phyloP scores from a whole-genome alignment of 2,329 filamentous ascomycete species.

The Aspergillus candidus region DNA sequence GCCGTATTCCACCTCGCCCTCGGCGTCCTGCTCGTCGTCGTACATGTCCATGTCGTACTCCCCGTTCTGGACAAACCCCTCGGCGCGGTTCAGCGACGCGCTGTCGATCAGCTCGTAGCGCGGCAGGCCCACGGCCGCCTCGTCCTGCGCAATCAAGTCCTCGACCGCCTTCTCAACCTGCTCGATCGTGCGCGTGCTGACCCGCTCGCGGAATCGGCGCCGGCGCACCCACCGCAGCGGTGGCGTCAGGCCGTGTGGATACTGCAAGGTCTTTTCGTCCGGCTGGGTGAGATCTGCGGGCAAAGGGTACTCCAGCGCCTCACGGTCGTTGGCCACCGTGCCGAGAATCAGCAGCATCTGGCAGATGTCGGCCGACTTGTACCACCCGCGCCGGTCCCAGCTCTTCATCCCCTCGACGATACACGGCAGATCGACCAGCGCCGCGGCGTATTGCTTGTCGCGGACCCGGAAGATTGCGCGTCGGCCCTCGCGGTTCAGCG shows the following conservation, averaged over 20 bases:
- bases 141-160: conserved; percentile 64
- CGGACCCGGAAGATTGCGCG: conserved; percentile 67
- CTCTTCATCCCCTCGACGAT: conserved; percentile 90
- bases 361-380: conserved; percentile 81
- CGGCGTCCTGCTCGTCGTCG: conserved; percentile 45
- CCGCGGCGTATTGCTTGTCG: conserved; percentile 66
- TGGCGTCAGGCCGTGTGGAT: conserved; percentile 79
- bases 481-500: conserved; percentile 62
- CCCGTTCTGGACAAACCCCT: conserved; percentile 39
- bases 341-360: conserved; percentile 82
- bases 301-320: conserved; percentile 60
- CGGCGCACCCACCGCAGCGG: conserved; percentile 82
- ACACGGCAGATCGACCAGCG: conserved; percentile 76
- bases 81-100: conserved; percentile 41
- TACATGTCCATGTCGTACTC: conserved; percentile 40
- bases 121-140: conserved; percentile 50
- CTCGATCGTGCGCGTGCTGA: conserved; percentile 76
- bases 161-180: conserved; percentile 77
- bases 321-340: conserved; percentile 58
- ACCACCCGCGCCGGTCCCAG: conserved; percentile 81
- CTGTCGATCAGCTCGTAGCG: conserved; percentile 60
- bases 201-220: conserved; percentile 74
- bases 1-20: conserved; percentile 44
- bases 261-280: conserved; percentile 59
- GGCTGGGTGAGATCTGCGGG: conserved; percentile 60